These are phyloP conservation scores for Pascua sp. DNA, from an alignment of 1,284 basidiomycete genomes.

Conservation along the genomic window DNA sequence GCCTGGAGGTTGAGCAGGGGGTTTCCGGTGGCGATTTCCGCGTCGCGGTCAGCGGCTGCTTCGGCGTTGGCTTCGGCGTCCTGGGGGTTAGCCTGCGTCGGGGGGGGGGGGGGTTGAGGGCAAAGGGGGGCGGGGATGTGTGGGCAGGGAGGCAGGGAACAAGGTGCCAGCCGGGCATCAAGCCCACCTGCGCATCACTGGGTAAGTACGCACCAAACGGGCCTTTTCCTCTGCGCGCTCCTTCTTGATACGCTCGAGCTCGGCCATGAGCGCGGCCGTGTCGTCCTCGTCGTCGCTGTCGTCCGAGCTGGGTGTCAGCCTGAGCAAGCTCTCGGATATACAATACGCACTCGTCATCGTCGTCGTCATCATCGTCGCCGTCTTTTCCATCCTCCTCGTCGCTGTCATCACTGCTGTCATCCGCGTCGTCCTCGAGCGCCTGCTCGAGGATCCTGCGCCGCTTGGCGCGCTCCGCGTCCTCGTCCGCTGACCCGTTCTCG, in stretches of 20 bases:
- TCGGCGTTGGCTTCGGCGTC: constrained; percentile 69
- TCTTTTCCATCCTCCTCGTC: constrained; percentile 48
- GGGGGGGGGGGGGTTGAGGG: too few relatives aligned
- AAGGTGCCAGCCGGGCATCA: too few relatives aligned
- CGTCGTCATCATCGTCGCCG: constrained; percentile 43
- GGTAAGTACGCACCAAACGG: constrained; percentile 54
- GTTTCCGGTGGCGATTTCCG: constrained; percentile 77
- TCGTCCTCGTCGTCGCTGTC: constrained; percentile 73
- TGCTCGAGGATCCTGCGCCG: constrained; percentile 76
- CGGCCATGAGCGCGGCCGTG: constrained; percentile 83
- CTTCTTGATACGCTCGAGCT: constrained; percentile 91
- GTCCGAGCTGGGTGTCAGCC: constrained; percentile 41
- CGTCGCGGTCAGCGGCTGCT: constrained; percentile 66
- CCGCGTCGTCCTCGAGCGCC: constrained; percentile 76
- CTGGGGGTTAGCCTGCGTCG: constrained; percentile 30
- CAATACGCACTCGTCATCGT: constrained; percentile 11
- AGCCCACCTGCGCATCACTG: too few relatives aligned
- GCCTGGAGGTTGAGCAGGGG: constrained; percentile 83
- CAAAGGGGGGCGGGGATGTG: too few relatives aligned
- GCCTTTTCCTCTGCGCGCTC: constrained; percentile 90
- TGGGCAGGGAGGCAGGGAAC: too few relatives aligned
- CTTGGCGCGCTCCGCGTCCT: constrained; percentile 65
- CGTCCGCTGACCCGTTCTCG: constrained; percentile 19
- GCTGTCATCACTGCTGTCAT: constrained; percentile 65
- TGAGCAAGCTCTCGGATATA: not conserved